Percentiles rank a stretch among this genome's conserved stretches.
phyloP scores from a whole-genome alignment of 176 grass and related monocot species.

The Otatea glauca region DNA sequence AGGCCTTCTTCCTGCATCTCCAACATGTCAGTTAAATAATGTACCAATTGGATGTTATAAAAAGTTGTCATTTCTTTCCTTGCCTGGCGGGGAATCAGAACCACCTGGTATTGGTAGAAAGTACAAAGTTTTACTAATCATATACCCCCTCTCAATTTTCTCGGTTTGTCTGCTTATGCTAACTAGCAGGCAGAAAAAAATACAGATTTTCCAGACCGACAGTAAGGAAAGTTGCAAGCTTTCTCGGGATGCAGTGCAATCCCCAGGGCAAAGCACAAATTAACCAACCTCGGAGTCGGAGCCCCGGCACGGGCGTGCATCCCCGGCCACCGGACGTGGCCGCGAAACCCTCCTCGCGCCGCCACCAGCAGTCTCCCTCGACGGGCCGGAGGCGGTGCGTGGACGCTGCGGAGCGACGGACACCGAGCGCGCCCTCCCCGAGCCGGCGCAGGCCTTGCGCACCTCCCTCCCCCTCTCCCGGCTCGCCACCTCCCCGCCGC shows the following conservation, averaged over 20 bases:
- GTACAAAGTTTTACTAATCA: background rate
- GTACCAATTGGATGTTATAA: background rate
- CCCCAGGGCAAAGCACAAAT: background rate
- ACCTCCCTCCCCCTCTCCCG: conserved; percentile 36
- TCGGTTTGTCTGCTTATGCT: background rate
- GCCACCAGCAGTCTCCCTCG: background rate
- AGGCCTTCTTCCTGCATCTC: no score
- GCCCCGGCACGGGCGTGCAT: background rate
- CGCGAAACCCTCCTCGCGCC: background rate
- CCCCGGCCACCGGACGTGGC: conserved; percentile 12
- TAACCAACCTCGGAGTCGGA: conserved; percentile 41
- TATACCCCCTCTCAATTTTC: background rate
- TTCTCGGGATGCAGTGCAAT: background rate
- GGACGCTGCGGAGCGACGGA: conserved; percentile 47
- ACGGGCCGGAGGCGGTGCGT: background rate
- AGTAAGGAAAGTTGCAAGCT: background rate
- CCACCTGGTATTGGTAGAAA: conserved; percentile 1
- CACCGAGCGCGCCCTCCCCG: conserved; percentile 43
- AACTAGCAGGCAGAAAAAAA: background rate
- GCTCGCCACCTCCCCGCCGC: background rate
- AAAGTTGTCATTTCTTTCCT: background rate
- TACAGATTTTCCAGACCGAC: background rate
- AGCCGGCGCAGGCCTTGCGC: background rate
- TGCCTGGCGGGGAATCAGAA: background rate
- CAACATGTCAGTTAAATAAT: background rate